Conservation (phyloP, 106 monocot genomes). For the Acanthochlamys bracteata region DNA sequence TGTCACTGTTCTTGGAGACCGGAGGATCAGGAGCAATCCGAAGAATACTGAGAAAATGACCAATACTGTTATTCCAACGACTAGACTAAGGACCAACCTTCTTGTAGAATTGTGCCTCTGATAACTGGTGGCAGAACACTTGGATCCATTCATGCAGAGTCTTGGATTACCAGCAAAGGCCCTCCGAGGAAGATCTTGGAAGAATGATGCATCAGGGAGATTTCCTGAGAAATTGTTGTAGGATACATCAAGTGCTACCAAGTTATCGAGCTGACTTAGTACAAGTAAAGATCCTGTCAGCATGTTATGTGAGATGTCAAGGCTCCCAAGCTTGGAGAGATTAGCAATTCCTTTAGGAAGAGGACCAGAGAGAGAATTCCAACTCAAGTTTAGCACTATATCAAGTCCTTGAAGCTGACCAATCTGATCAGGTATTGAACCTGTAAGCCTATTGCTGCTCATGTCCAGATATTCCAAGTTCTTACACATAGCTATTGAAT, state of each 20-base stretch:
- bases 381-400: slow-evolving; percentile 23
- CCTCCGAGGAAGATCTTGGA: slow-evolving; percentile 14
- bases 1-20: not conserved
- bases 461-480: slow-evolving; percentile 19
- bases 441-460: slow-evolving; percentile 18
- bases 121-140: slow-evolving; percentile 3
- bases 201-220: slow-evolving; percentile 14
- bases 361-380: slow-evolving; percentile 21
- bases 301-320: slow-evolving; percentile 29
- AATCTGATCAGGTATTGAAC: slow-evolving; percentile 14
- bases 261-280: slow-evolving; percentile 17
- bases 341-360: slow-evolving; percentile 9
- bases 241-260: slow-evolving; percentile 18
- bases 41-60: not conserved
- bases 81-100: slow-evolving; percentile 3
- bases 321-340: slow-evolving; percentile 18
- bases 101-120: not conserved
- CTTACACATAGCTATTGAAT: slow-evolving; percentile 9
- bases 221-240: slow-evolving; percentile 23
- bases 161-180: slow-evolving; percentile 15
- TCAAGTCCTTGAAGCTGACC: slow-evolving; percentile 11
- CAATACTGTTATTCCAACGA: slow-evolving; percentile 4
- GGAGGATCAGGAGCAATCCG: not conserved
- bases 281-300: slow-evolving; percentile 11
- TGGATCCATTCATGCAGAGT: not conserved